Evolutionary conservation across 78 protist genomes (phyloP).

Genomic region (Isochrysis galbana): DNA sequence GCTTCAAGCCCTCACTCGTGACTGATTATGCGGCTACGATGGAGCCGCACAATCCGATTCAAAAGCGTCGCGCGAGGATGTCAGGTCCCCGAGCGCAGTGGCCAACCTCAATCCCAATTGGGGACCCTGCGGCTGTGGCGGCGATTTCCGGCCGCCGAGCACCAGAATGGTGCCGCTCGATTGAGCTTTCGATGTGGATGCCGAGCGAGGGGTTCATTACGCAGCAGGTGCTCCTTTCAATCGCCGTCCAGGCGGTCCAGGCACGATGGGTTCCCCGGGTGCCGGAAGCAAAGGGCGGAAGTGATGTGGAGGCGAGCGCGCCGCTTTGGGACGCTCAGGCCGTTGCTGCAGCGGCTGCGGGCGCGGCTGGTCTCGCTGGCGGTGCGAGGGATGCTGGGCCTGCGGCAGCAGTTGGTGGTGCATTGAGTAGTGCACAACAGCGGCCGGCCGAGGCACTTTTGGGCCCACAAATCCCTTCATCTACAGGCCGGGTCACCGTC

Average conservation of each 20-base stretch:
- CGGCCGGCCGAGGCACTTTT: too few relatives aligned
- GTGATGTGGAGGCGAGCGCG: background rate
- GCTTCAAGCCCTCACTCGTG: background rate
- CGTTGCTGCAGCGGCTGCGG: background rate
- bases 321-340: background rate
- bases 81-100: background rate
- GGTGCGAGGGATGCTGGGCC: background rate
- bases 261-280: too few relatives aligned
- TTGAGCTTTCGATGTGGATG: background rate
- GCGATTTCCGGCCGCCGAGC: background rate
- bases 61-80: background rate
- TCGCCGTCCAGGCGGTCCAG: too few relatives aligned
- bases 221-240: too few relatives aligned
- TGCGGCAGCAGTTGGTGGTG: background rate
- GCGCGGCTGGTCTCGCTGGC: background rate
- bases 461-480: too few relatives aligned
- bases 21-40: background rate
- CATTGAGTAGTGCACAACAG: too few relatives aligned
- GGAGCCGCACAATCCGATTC: background rate
- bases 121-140: background rate
- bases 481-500: too few relatives aligned
- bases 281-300: background rate
- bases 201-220: too few relatives aligned
- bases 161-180: background rate
- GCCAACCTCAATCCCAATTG: background rate